Evolutionary conservation across 805 yeast genomes (phyloP), one percentile per base, ranked within the genome.

Genomic region (Kodamaea kaohsiungensis): DNA sequence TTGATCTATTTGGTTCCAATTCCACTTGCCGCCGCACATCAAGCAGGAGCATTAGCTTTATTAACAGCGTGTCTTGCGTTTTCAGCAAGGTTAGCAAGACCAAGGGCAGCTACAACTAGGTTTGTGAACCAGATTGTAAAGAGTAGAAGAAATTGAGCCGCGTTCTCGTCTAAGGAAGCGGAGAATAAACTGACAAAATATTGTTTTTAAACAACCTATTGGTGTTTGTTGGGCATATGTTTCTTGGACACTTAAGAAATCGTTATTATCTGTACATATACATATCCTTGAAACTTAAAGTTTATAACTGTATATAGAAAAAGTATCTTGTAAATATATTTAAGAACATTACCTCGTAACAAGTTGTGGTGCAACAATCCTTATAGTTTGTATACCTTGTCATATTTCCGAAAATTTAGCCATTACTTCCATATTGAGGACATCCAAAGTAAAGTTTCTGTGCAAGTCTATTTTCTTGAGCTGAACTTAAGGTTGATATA

Each of bases 31-130:
- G 96, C 98, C 3, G 83, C 91, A 5, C 99, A 95, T 68, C 99
- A 95, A 76, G 97, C 97, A 7, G 98, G 98, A 61, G 96, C 98
- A 1, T 74, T 95, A 61, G 96, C 96, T 0, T 77, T 95, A 48
- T 76, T 95, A 62, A 92, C 99, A 0, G 79, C 88, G 13, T 81
- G 91, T n/a, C 75, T 93, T 55, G 77, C 73, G 0, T 75, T 74
- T 53, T 65, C 69, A 15, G 72, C 78, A 2, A 66, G 64, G 39
- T 66, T 75, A 49, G 75, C 66, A 53, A 65, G 63, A 52, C 76
- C 78, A 22, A 70, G 79, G 38, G 40, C 43, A 15, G 54, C 35
- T 9, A 46, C 42, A 13, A 37, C 22, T 16, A 46, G 16, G 47
- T 46, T 27, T 27, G 45, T 51, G 15, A 19, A 27, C 25, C 15